Percentiles rank a stretch among this genome's conserved stretches.
These are phyloP conservation scores for Jamesozyma hellenica DNA, from an alignment of 805 yeast genomes.

Conservation along the genomic window DNA sequence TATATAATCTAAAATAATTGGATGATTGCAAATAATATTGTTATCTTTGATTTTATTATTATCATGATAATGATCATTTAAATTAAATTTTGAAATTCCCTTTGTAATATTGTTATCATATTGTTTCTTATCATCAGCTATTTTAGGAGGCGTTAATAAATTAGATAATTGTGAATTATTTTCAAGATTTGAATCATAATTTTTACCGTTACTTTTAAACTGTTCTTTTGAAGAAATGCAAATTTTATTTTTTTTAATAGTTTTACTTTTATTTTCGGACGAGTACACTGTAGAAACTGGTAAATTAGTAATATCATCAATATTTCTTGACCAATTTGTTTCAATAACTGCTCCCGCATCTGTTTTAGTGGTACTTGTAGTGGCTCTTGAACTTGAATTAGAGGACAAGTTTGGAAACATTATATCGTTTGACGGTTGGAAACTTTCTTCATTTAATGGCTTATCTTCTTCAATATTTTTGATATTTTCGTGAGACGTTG, in stretches of 20 bases:
- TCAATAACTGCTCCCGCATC: background rate
- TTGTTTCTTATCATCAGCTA: no score
- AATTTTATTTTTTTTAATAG: no score
- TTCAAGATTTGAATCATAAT: no score
- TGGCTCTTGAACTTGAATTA: background rate
- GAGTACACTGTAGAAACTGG: no score
- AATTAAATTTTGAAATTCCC: background rate
- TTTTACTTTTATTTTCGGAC: no score
- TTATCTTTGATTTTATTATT: background rate
- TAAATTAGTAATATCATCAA: background rate
- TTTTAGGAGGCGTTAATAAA: no score
- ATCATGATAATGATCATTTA: background rate
- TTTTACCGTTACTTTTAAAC: no score
- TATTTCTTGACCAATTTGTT: background rate
- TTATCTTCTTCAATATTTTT: no score
- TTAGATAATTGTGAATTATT: no score
- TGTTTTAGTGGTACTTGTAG: background rate
- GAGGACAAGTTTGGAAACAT: background rate
- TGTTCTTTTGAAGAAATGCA: no score
- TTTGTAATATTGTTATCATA: background rate
- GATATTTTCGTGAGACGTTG: no score
- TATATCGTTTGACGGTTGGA: background rate
- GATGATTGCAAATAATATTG: conserved; percentile 1
- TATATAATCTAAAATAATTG: conserved; percentile 20
- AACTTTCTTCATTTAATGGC: no score